These are phyloP conservation scores for Pyrenophora teres DNA, from an alignment of 2,329 filamentous ascomycete species.

Conservation along the genomic window DNA sequence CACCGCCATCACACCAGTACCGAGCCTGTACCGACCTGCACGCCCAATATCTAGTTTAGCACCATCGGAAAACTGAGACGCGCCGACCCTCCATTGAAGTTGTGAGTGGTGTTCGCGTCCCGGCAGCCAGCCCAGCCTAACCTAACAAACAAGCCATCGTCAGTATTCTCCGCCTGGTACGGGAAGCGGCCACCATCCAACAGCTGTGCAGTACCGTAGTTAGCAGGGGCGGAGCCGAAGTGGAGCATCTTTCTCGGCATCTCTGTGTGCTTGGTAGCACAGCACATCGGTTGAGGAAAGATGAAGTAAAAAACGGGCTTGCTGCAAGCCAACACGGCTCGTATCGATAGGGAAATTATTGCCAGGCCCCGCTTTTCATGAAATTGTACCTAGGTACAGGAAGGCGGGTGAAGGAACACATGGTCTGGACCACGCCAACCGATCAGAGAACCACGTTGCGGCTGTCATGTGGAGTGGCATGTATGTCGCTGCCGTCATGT, in stretches of 20 bases:
- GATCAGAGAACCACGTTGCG: background rate
- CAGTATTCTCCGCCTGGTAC: background rate
- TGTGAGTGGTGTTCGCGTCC: background rate
- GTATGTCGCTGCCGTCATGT: background rate
- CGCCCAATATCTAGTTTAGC: background rate
- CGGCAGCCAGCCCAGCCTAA: conserved; percentile 1
- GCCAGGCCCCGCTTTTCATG: conserved; percentile 3
- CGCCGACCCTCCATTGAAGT: background rate
- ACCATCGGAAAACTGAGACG: background rate
- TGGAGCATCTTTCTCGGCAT: background rate
- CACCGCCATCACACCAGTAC: background rate
- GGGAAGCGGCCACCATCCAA: background rate
- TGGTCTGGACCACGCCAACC: conserved; percentile 7
- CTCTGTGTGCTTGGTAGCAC: background rate
- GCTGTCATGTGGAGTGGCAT: background rate
- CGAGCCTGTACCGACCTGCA: background rate
- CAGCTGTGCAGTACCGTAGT: background rate
- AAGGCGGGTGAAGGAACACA: background rate
- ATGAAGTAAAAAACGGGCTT: background rate
- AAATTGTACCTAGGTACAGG: background rate
- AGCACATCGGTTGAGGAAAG: background rate
- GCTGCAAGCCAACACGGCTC: background rate
- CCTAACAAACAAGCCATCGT: background rate
- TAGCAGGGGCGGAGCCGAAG: background rate
- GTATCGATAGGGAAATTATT: conserved; percentile 4